Evolutionary conservation across 208 protist species (phyloP).

Genomic region (Crithidia bombi): DNA sequence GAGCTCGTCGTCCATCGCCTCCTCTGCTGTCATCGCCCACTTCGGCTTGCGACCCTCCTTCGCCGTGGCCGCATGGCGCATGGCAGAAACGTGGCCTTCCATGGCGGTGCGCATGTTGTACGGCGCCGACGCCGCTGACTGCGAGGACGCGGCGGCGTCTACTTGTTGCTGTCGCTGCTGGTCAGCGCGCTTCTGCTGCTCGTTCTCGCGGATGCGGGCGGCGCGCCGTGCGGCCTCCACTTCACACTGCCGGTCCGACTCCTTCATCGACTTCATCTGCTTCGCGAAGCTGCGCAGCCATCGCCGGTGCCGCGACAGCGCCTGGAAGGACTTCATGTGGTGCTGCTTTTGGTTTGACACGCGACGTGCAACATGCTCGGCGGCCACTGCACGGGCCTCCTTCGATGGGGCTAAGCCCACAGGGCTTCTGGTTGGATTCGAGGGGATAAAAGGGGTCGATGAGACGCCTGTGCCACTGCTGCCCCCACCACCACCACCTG

Average conservation of each 20-base stretch:
- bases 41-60: constrained; percentile 73
- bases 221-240: constrained; percentile 66
- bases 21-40: constrained; percentile 93
- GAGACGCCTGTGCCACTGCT: not conserved
- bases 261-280: constrained; percentile 84
- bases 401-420: constrained; percentile 69
- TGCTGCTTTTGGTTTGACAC: constrained; percentile 57
- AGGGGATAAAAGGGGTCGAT: constrained; percentile 59
- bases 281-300: constrained; percentile 86
- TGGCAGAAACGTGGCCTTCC: constrained; percentile 20
- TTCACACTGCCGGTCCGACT: constrained; percentile 66
- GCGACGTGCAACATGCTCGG: constrained; percentile 49
- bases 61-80: constrained; percentile 11
- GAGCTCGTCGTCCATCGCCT: constrained; percentile 87
- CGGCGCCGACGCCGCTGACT: constrained; percentile 20
- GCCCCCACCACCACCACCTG: constrained; percentile 20
- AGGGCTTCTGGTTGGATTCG: constrained; percentile 52
- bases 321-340: constrained; percentile 52
- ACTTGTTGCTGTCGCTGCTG: constrained; percentile 15
- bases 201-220: constrained; percentile 42
- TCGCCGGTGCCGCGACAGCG: constrained; percentile 72
- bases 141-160: not conserved
- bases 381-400: constrained; percentile 53
- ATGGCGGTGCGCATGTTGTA: constrained; percentile 44
- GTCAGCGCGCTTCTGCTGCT: constrained; percentile 30